Base-by-base conservation (phyloP, 2,329 filamentous ascomycete species). In the Emmonsiellopsis sp. region DNA sequence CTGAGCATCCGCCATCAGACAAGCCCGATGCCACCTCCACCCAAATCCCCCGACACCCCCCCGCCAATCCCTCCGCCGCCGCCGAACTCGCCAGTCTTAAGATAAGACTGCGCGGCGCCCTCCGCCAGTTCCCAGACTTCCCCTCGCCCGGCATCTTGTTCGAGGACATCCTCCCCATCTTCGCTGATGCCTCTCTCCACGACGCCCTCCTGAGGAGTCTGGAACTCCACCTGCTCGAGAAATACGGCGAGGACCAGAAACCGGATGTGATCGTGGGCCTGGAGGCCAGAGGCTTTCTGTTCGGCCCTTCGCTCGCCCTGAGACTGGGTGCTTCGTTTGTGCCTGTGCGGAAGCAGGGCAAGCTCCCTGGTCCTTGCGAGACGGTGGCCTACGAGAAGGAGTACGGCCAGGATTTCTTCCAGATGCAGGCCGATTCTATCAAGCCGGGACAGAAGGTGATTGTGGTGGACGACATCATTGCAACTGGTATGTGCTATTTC, bases 381-480 rank as follows among this genome's bases (percentile, higher is more conserved):
- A 94, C 88, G 53, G 90, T 90, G 61, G 80, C 80, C 62, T 98
- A 89, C 72, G 78, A 90, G 73, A 98, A 98, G 80, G 93, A 98
- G 73, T 98, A 98, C 67, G 93, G 93, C 59, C 80, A 84, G 72
- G 93, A 98, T 71, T 85, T 85, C 69, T 97, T 98, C 77, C 89
- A 97, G 79, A 94, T 98, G 78, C 93, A 98, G 77, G 77, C 81
- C 61, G 90, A 87, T 71, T 85, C 86, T 44, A 85, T 98, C 65
- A 85, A 87, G 74, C 79, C 82, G 50, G 91, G 91, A 37, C 89
- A 95, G 76, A 91, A 86, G 71, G 92, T 95, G 54, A 76, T 98
- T 58, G 81, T 98, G 60, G 90, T 98, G 34, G 93, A 98, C 72
- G 93, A 98, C 70, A 95, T 98, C 67, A 97, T 98, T 75, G 93